These are phyloP conservation scores for Pythium brachiatum DNA, from an alignment of 352 stramenopile genomes.

Conservation along the genomic window DNA sequence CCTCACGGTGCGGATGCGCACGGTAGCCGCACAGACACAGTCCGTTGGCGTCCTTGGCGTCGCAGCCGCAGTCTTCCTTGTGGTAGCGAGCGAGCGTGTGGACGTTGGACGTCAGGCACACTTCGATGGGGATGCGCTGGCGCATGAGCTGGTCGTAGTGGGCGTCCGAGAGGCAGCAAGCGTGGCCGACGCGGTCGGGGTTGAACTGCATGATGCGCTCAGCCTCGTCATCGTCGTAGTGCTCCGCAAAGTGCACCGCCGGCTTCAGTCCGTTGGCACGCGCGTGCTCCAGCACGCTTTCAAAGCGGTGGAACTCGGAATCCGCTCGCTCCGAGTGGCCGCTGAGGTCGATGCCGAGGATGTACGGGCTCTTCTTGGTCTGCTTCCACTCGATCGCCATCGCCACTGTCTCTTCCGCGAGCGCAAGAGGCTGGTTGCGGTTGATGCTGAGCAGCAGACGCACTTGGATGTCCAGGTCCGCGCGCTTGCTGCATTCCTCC, in stretches of 20 bases:
- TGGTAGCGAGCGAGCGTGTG: constrained; percentile 89
- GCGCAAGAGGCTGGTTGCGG: constrained; percentile 55
- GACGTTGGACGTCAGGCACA: constrained; percentile 93
- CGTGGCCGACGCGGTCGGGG: constrained; percentile 91
- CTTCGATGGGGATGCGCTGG: constrained; percentile 87
- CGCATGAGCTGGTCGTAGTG: constrained; percentile 69
- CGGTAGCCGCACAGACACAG: constrained; percentile 68
- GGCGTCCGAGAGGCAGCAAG: constrained; percentile 73
- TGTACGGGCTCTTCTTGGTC: constrained; percentile 37
- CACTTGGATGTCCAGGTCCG: constrained; percentile 66
- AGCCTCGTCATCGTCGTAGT: constrained; percentile 82
- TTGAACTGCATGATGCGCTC: constrained; percentile 82
- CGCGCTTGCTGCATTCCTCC: constrained; percentile 53
- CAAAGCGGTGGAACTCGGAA: constrained; percentile 85
- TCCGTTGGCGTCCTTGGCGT: constrained; percentile 37
- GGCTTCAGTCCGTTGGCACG: constrained; percentile 76
- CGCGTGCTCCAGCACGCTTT: constrained; percentile 67
- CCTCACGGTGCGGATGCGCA: constrained; percentile 75
- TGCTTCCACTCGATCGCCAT: constrained; percentile 53
- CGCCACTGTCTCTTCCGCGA: constrained; percentile 65
- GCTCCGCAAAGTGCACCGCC: constrained; percentile 92
- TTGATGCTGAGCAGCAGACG: constrained; percentile 82
- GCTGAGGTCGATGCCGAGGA: constrained; percentile 86
- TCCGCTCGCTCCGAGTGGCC: constrained; percentile 76
- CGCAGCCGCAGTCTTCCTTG: constrained; percentile 32